Base-by-base conservation (phyloP, 768 basidiomycete genomes). In the Leccinum aurantiacum region DNA sequence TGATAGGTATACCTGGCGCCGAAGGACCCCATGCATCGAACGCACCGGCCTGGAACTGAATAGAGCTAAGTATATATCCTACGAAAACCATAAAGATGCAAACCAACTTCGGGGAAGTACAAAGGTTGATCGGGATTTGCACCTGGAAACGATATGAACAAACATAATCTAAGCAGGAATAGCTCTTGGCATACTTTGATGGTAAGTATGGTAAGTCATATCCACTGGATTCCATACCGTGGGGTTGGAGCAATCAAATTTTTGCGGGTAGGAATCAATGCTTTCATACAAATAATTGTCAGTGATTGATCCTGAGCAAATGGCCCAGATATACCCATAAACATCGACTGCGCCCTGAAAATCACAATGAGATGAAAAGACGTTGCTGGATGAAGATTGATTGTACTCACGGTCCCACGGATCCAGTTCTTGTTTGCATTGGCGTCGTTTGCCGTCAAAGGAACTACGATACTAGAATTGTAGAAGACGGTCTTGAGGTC, bases 21-120 rank as follows among this genome's bases (percentile, higher is more conserved):
- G 77, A 81, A 0, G 87, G 85, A 14, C 88, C 92, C 89, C 90
- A 94, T 4, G 90, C 85, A 68, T 93, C 91, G 64, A 85, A 92
- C 10, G 89, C 80, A 6, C 91, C 91, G 13, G 83, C 89, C 78
- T 90, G 87, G 68, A 86, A 88, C 74, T 86, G 77, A 75, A 59
- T 47, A 58, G 35, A 25, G 22, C 48, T 66, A 14, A 67, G 31
- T 33, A 25, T 50, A 50, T 33, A 48, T 58, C 1, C 59, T 60
- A 58, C 38, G 60, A 61, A 56, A 41, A 38, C 2, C 46, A 19
- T 38, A 11, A 50, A 3, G 7, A 27, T 15, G 44, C 10, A 35
- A 58, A 67, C 73, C 53, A 67, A 86, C 87, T 79, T 84, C 83
- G 13, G 91, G 90, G 63, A 90, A 78, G 67, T 91, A 93, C 74